Evolutionary conservation across 768 basidiomycete species (phyloP).

Genomic region (Naganishia vishniacii): DNA sequence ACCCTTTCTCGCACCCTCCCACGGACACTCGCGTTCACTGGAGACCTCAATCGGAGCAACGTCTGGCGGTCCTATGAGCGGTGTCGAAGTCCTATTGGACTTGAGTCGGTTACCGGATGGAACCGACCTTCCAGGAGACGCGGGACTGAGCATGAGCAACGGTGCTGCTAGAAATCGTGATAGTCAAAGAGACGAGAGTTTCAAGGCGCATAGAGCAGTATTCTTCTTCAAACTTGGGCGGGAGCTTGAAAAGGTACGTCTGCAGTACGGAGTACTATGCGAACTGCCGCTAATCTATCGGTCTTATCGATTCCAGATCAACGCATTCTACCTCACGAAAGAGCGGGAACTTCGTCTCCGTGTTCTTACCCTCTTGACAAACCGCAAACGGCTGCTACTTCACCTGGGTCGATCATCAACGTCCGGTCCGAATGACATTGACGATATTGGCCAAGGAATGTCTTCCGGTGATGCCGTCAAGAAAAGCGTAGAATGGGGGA

Average conservation of each 20-base stretch:
- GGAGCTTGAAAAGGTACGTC: constrained; percentile 84
- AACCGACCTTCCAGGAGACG: constrained; percentile 2
- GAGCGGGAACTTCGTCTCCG: constrained; percentile 89
- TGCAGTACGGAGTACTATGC: neutral
- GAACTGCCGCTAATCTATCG: neutral
- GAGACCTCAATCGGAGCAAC: neutral
- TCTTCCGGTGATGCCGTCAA: constrained; percentile 50
- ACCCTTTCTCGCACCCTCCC: neutral
- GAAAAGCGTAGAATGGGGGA: constrained; percentile 81
- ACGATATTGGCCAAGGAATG: constrained; percentile 23
- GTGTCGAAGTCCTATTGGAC: neutral
- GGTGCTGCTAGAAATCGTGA: constrained; percentile 52
- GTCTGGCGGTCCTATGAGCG: neutral
- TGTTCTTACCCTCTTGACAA: constrained; percentile 86
- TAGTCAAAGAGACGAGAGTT: constrained; percentile 71
- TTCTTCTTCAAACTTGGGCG: constrained; percentile 99
- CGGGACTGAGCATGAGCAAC: constrained; percentile 8
- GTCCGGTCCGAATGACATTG: constrained; percentile 59
- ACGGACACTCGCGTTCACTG: neutral
- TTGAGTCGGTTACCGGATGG: neutral
- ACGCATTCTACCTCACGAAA: constrained; percentile 93
- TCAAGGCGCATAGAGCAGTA: constrained; percentile 89
- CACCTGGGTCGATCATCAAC: constrained; percentile 53
- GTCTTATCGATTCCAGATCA: constrained; percentile 62
- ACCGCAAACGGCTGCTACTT: constrained; percentile 65